Base-by-base conservation (phyloP, 1,284 basidiomycete species). In the Schizophyllum commune region DNA sequence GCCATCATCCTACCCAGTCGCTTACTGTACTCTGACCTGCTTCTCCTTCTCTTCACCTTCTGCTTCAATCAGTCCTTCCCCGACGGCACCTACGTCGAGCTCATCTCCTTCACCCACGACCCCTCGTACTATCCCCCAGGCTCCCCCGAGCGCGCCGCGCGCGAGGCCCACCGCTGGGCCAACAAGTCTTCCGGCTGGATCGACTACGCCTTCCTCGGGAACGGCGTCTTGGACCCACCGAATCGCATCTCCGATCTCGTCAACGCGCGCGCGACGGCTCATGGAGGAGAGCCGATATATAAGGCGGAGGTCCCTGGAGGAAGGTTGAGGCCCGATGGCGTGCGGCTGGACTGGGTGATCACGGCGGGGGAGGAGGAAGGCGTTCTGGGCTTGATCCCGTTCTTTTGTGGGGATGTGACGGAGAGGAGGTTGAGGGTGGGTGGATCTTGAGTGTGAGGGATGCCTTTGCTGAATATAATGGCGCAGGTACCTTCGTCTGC, bases 331-430 rank as follows among this genome's bases (percentile, higher is more conserved):
- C 69, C 74, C 0, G 82, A 88, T 63, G 85, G 85, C 0, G 69
- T 74, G 33, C 71, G 76, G 21, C 65, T 89, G 52, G 70, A 81
- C 64, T 89, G 87, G 87, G 68, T 83, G 53, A 79, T 88, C 47
- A 80, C 76, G 2, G 70, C 74, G 0, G 20, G 20, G 53, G 9
- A 13, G 15, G 27, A 27, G 19, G 17, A 17, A 8, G 39, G 17
- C 4, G 13, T 47, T 2, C 9, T 13, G 13, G 39, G 39, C 4
- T 13, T 47, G 9, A 15, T 55, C 3, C 87, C 88, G n/a, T 89
- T 89, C 68, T 89, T 85, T 68, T 90, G 88, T 66, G 84, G 85
- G 21, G 87, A 89, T 68, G 70, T 88, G 2, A 89, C 87, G 5
- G 80, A 84, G 3, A 72, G 87, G 56, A 65, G 70, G 3, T 76